Base-by-base conservation (phyloP, 768 basidiomycete species). In the Leccinum olivaceopallidum region DNA sequence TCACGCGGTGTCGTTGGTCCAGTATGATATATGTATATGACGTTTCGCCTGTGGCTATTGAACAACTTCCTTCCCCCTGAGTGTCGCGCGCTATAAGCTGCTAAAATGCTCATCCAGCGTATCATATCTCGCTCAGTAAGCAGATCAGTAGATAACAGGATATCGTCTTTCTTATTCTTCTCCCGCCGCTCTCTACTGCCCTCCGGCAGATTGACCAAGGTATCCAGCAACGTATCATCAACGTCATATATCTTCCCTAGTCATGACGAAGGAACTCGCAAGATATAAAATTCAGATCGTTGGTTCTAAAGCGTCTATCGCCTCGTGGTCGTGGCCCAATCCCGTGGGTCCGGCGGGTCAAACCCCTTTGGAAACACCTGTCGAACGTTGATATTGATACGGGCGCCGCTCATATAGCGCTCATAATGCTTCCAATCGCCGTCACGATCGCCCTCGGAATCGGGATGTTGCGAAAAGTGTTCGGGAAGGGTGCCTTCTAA, bases 301-400 rank as follows among this genome's bases (percentile, higher is more conserved):
- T 37, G 32, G 12, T 20, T 14, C 22, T 22, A 14, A 26, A 26
- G 47, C 0, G 24, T 26, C 30, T 7, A 22, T 60, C 65, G 50
- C 48, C 28, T 32, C 14, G 57, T 44, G 56, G 51, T 59, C 14
- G 57, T 49, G 56, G 54, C n/a, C 52, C 52, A 53, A 20, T 47
- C 44, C 26, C 13, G 39, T 50, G 26, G 24, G 56, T 56, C 20
- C 44, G 44, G 47, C 20, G 80, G 76, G 58, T 75, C 70, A 56
- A 90, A 92, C 4, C 83, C 87, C 68, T 83, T 88, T 2, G 90
- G 89, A 69, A 92, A 92, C 6, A 92, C 90, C 71, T 97, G 94
- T 57, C 96, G 80, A 8, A 94, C 92, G 66, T 98, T 98, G 58
- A 98, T 80, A 69, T 98, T 98, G 69, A 98, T 90, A 60, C 96